Base-by-base conservation (phyloP, 2,329 filamentous ascomycete species). In the Phialophora chinensis region DNA sequence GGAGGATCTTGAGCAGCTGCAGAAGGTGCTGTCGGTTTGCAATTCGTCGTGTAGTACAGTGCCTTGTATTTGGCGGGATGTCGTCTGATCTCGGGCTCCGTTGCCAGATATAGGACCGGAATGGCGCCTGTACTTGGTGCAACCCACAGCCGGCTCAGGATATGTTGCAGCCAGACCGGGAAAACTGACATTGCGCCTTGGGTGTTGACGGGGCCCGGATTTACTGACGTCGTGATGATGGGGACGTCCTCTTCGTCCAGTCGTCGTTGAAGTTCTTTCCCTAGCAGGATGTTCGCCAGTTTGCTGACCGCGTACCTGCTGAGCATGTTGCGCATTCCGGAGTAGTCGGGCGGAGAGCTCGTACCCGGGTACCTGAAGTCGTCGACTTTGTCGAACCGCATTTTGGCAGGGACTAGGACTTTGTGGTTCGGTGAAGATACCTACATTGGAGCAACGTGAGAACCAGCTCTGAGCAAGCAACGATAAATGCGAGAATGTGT, bases 281-380 rank as follows among this genome's bases (percentile, higher is more conserved):
- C 63, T 35, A 59, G 60, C 57, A 68, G 59, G 60, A 63, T 57
- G 17, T 68, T 68, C 53, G 64, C 66, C 33, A 66, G 57, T 59
- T 68, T 68, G 53, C 63, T 66, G n/a, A 66, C 44, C 29, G 47
- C 64, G 47, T 68, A 68, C 33, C 66, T 63, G 65, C 50, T 69
- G 49, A 50, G 53, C 59, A 61, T 35, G 59, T 61, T 42, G 44
- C 27, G 44, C 59, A 35, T 61, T n/a, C 59, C 47, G 11, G 44
- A 49, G 25, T 61, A 52, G 20, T 38, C 17, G 5, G 59, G 50
- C 44, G 59, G 29, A 11, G 44, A 53, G n/a, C 38, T 44, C 59
- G 35, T 17, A 20, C 42, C 42, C 5, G 42, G 14, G 42, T 47
- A 47, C 14, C 6, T 17, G 42, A 47, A 47, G 42, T 17, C 42